These are phyloP conservation scores for Geosiphon pyriformis DNA, from an alignment of 192 early-diverging fungal genomes.

Conservation along the genomic window DNA sequence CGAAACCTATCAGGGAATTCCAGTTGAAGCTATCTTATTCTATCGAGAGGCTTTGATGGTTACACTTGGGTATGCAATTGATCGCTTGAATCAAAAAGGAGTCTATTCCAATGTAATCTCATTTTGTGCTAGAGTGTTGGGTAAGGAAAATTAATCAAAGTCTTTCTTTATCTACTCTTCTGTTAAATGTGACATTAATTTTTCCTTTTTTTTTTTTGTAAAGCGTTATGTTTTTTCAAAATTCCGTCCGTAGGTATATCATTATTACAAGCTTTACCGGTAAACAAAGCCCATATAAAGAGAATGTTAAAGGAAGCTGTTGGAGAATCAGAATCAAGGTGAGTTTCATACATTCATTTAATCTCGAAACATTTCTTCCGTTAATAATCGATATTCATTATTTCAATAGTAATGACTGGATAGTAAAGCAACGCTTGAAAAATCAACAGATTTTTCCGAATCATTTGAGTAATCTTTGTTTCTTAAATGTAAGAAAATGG, in stretches of 20 bases:
- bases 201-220: conserved; percentile 11
- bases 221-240: conserved; percentile 44
- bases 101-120: conserved; percentile 45
- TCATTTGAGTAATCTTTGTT: conserved; percentile 35
- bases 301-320: conserved; percentile 35
- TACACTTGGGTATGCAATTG: conserved; percentile 14
- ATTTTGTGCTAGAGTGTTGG: conserved; percentile 47
- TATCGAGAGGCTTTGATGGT: conserved; percentile 17
- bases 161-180: not conserved
- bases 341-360: not conserved
- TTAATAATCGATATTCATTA: not conserved
- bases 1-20: conserved; percentile 1
- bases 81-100: conserved; percentile 23
- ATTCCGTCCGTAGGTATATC: conserved; percentile 43
- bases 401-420: conserved; percentile 26
- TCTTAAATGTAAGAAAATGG: conserved; percentile 32
- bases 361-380: not conserved
- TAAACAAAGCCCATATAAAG: conserved; percentile 34
- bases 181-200: not conserved
- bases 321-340: conserved; percentile 18
- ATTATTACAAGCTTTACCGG: conserved; percentile 38
- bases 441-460: conserved; percentile 35
- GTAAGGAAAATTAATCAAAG: conserved; percentile 2
- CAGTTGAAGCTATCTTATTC: conserved; percentile 4
- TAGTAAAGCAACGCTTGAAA: conserved; percentile 16